phyloP scores from a whole-genome alignment of 441 rosid species.

The Populus hybrid region DNA sequence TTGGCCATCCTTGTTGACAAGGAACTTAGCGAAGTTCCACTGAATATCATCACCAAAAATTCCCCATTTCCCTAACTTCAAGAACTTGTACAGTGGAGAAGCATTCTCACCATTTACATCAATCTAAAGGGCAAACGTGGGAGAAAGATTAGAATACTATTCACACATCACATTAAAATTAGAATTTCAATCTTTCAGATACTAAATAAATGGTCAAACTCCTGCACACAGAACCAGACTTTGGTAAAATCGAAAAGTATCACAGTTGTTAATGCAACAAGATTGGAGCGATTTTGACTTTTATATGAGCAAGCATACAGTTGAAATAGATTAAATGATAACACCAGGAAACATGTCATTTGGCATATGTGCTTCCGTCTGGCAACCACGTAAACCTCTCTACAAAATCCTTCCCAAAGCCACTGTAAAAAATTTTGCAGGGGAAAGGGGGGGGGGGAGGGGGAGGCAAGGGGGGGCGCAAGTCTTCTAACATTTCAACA shows the following conservation, averaged over 20 bases:
- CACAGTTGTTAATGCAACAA: not conserved
- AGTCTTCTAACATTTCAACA: too few relatives aligned
- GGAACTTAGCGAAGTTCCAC: constrained; percentile 92
- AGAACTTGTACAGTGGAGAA: constrained; percentile 64
- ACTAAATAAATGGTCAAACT: not conserved
- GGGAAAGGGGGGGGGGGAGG: not conserved
- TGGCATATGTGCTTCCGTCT: too few relatives aligned
- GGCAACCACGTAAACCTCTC: too few relatives aligned
- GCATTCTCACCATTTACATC: constrained; percentile 79
- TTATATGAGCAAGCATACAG: too few relatives aligned
- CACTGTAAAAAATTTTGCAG: too few relatives aligned
- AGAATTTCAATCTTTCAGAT: not conserved
- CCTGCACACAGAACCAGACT: not conserved
- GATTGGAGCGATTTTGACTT: too few relatives aligned
- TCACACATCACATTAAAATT: not conserved
- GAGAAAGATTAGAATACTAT: not conserved
- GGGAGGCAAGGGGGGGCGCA: not conserved
- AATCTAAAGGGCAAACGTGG: constrained; percentile 38
- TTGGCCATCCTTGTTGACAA: constrained; percentile 62
- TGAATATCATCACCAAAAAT: constrained; percentile 88
- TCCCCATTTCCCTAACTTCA: constrained; percentile 90
- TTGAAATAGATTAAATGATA: too few relatives aligned
- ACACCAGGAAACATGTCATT: too few relatives aligned
- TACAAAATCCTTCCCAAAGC: too few relatives aligned
- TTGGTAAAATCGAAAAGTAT: not conserved